Evolutionary conservation across 257 asterid genomes (phyloP).

Genomic region (Nicotiana benthamiana): DNA sequence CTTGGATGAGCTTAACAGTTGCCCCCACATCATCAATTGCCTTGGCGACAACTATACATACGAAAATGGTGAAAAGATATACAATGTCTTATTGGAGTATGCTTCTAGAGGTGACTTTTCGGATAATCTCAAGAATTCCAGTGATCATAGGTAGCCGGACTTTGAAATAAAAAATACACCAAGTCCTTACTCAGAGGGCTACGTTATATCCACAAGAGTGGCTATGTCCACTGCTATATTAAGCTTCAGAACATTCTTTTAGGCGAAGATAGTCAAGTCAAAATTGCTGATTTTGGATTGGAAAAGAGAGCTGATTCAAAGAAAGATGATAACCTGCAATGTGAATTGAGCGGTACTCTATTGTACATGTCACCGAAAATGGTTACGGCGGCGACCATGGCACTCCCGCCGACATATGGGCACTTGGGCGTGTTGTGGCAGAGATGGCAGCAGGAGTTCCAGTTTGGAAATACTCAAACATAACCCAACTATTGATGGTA

Average conservation of each 20-base stretch:
- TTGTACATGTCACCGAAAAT: constrained; percentile 92
- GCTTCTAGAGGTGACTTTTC: constrained; percentile 66
- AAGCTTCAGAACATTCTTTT: constrained; percentile 71
- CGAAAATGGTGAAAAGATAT: constrained; percentile 60
- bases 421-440: constrained; percentile 64
- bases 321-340: background rate
- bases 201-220: constrained; percentile 39
- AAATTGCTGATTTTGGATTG: constrained; percentile 80
- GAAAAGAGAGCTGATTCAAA: constrained; percentile 29
- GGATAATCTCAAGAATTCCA: constrained; percentile 31
- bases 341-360: constrained; percentile 77
- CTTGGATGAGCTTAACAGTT: constrained; percentile 41
- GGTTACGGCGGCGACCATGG: constrained; percentile 58
- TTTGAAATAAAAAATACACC: constrained; percentile 38
- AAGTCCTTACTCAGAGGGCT: constrained; percentile 50
- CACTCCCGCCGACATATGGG: constrained; percentile 72
- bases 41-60: constrained; percentile 46
- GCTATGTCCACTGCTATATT: constrained; percentile 83
- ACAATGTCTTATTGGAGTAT: constrained; percentile 67
- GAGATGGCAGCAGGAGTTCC: constrained; percentile 69
- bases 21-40: constrained; percentile 54
- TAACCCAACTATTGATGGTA: constrained; percentile 47
- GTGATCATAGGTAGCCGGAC: constrained; percentile 32
- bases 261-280: constrained; percentile 28
- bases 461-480: constrained; percentile 43